Evolutionary conservation across 495 filamentous ascomycete genomes (phyloP), one percentile per base, ranked within the genome.

Genomic region (Penicillium riverlandense): DNA sequence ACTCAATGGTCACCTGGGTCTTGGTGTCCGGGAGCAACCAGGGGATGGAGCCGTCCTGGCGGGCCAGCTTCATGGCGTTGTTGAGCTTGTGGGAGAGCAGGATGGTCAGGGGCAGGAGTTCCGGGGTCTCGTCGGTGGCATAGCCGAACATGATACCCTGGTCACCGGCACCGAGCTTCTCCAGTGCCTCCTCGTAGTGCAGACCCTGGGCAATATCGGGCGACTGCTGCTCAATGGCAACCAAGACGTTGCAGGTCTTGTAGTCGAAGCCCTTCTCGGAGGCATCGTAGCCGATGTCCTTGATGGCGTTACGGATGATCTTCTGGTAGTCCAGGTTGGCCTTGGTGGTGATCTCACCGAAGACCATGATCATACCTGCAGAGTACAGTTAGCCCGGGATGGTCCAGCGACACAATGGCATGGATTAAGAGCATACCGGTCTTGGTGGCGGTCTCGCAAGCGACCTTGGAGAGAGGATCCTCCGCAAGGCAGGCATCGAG

Each of bases 121-220:
- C 91, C 49, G 92, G 92, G 60, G 92, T 97, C 80, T 98, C 92
- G 58, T 98, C 91, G 65, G 92, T 95, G 61, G 92, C 92, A 83
- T 98, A 98, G 54, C 92, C 92, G 71, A 98, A 98, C 92, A 98
- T 98, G 78, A 98, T 96, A 77, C 92, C 92, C 77, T 98, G 92
- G 75, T 98, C 92, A 85, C 92, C 92, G 45, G 92, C 92, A 73
- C 92, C 92, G 50, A 98, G 82, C 72, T 95, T 84, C 82, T 98
- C 92, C 47, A 98, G 83, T 53, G 87, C 89, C 73, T 96, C 77
- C 41, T 98, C 92, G 62, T 92, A 91, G 73, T 96, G 86, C 27
- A 98, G 85, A 77, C 92, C 92, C 71, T 96, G 91, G 55, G 92
- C 92, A 57, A 98, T 98, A 75, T 98, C 92, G 51, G 91, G 86